Conservation (phyloP, 1,139 yeast species). For the Saccharomyces hybrid region DNA sequence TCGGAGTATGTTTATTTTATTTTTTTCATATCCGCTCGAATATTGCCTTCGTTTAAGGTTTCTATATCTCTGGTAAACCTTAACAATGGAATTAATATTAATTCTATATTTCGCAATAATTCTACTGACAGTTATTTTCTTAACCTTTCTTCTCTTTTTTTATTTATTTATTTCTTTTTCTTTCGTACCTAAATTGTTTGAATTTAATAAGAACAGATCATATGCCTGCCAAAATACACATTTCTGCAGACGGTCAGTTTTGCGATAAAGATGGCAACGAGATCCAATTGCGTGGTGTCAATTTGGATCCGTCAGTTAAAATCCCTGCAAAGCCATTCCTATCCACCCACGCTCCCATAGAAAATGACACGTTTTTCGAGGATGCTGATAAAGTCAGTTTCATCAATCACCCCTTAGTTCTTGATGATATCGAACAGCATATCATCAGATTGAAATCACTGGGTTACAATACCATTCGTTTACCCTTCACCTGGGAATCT, state of each 20-base stretch:
- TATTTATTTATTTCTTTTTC: background rate
- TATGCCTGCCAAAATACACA: slow-evolving; percentile 8
- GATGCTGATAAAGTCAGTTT: slow-evolving; percentile 69
- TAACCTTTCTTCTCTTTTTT: background rate
- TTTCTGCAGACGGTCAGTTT: slow-evolving; percentile 43
- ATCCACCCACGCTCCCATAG: slow-evolving; percentile 46
- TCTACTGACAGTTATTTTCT: background rate
- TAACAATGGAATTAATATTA: background rate
- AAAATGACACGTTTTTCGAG: slow-evolving; percentile 43
- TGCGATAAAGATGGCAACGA: slow-evolving; percentile 52
- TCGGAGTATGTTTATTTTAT: slow-evolving; percentile 19
- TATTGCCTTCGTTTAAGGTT: background rate
- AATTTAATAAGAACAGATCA: background rate
- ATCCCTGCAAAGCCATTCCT: slow-evolving; percentile 53
- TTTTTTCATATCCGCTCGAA: background rate
- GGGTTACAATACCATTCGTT: slow-evolving; percentile 76
- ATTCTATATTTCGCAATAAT: background rate
- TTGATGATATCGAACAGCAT: slow-evolving; percentile 65
- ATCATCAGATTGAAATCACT: slow-evolving; percentile 61
- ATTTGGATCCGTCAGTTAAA: slow-evolving; percentile 71
- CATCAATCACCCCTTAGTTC: slow-evolving; percentile 72
- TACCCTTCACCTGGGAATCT: slow-evolving; percentile 86
- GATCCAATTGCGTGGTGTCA: slow-evolving; percentile 69
- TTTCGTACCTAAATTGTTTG: background rate
- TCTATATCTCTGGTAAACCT: background rate